Evolutionary conservation across 140 eudicot genomes (phyloP).

Genomic region (Flaveria floridana): DNA sequence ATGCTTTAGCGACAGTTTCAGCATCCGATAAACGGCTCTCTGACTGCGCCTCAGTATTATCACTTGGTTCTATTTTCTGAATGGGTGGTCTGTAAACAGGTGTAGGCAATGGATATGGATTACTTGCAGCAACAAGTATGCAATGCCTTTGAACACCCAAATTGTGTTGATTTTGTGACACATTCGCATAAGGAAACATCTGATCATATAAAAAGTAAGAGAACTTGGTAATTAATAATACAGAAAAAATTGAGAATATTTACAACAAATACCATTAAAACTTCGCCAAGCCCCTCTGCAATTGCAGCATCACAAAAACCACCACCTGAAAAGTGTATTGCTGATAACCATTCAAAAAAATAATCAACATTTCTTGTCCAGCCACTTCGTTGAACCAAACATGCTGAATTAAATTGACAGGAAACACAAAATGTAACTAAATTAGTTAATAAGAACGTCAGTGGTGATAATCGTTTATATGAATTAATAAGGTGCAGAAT

Average conservation of each 20-base stretch:
- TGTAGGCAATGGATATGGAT: constrained; percentile 94
- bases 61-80: constrained; percentile 59
- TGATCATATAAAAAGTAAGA: constrained; percentile 26
- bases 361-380: constrained; percentile 80
- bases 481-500: constrained; percentile 8
- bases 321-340: constrained; percentile 73
- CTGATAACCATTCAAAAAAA: constrained; percentile 76
- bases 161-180: constrained; percentile 58
- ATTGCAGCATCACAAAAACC: constrained; percentile 91
- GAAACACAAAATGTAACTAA: constrained; percentile 6
- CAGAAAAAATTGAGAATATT: not conserved
- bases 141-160: constrained; percentile 74
- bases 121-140: constrained; percentile 84
- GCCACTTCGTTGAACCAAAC: constrained; percentile 76
- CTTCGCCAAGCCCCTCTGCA: constrained; percentile 95
- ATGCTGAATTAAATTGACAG: constrained; percentile 53
- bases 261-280: constrained; percentile 64
- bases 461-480: not conserved
- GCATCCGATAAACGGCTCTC: constrained; percentile 85
- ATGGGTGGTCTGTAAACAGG: constrained; percentile 76
- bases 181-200: constrained; percentile 70
- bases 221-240: not conserved
- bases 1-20: constrained; percentile 71
- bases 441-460: constrained; percentile 5
- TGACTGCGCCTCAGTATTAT: constrained; percentile 60